Evolutionary conservation across 768 basidiomycete species (phyloP).

Genomic region (Tylopilus rubrobrunneus): DNA sequence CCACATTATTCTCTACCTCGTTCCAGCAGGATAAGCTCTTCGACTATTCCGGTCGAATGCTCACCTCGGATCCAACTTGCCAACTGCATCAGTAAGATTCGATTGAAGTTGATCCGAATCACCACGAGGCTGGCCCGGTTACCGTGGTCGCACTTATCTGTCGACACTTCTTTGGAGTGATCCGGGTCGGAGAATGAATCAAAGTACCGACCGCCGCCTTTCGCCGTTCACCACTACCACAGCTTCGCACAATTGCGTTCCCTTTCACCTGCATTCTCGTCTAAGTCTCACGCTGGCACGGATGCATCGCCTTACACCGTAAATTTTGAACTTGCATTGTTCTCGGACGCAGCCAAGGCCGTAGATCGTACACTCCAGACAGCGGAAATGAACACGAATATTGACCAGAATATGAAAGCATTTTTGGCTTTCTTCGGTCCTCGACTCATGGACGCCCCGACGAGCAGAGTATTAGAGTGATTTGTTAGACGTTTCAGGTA

Average conservation of each 20-base stretch:
- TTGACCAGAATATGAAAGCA: slow-evolving; percentile 57
- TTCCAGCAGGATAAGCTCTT: too few species aligned
- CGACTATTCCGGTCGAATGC: too few species aligned
- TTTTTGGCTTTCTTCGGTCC: slow-evolving; percentile 73
- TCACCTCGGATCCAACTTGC: too few species aligned
- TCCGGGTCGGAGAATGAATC: too few species aligned
- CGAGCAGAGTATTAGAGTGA: slow-evolving; percentile 90
- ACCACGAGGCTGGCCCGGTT: too few species aligned
- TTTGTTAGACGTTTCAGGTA: slow-evolving; percentile 90
- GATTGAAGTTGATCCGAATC: too few species aligned
- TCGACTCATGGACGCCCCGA: slow-evolving; percentile 75
- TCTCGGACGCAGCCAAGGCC: slow-evolving; percentile 72
- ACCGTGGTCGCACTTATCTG: too few species aligned
- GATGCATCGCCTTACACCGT: slow-evolving; percentile 23
- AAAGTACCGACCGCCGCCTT: too few species aligned
- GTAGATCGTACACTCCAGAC: slow-evolving; percentile 78
- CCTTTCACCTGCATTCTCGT: slow-evolving; percentile 50
- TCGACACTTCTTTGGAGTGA: too few species aligned
- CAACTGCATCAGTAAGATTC: too few species aligned
- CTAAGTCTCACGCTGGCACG: slow-evolving; percentile 8
- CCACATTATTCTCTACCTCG: too few species aligned
- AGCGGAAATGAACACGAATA: slow-evolving; percentile 53
- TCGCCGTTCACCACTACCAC: too few species aligned
- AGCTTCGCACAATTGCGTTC: slow-evolving; percentile 67
- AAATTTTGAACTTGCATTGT: slow-evolving; percentile 65